These are phyloP conservation scores for Pseudogymnoascus sp. DNA, from an alignment of 2,329 filamentous ascomycete genomes.

Conservation along the genomic window DNA sequence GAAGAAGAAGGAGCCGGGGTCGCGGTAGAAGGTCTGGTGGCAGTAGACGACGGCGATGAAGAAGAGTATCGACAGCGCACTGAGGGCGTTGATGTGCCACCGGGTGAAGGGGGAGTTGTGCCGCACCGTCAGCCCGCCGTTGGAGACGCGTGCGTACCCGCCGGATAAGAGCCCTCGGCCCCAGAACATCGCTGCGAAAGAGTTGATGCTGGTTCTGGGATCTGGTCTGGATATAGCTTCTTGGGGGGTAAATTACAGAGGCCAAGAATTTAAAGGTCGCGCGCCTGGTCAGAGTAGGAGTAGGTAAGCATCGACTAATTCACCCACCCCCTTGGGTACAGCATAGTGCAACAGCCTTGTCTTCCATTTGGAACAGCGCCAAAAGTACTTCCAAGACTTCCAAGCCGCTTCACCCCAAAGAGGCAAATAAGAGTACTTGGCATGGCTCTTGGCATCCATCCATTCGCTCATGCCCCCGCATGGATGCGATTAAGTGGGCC, in stretches of 20 bases:
- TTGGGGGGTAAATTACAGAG: background rate
- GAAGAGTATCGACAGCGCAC: constrained; percentile 16
- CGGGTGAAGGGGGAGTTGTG: background rate
- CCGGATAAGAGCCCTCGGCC: background rate
- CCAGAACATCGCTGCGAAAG: constrained; percentile 1
- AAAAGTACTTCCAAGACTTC: background rate
- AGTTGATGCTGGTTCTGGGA: background rate
- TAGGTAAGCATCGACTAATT: constrained; percentile 1
- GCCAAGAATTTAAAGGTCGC: background rate
- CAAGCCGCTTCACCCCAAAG: background rate
- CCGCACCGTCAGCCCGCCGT: background rate
- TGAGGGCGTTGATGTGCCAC: constrained; percentile 2
- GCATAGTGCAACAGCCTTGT: background rate
- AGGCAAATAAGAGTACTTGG: background rate
- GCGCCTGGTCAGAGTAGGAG: background rate
- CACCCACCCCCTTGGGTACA: background rate
- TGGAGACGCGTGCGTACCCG: constrained; percentile 1
- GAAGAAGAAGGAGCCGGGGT: constrained; percentile 28
- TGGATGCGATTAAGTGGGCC: background rate
- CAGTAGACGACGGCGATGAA: constrained; percentile 21
- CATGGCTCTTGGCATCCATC: background rate
- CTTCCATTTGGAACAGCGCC: background rate
- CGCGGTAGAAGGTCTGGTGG: constrained; percentile 19
- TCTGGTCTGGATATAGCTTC: background rate
- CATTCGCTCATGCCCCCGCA: background rate